These are phyloP conservation scores for Quercus rubra DNA, from an alignment of 306 rosid species.

Conservation along the genomic window DNA sequence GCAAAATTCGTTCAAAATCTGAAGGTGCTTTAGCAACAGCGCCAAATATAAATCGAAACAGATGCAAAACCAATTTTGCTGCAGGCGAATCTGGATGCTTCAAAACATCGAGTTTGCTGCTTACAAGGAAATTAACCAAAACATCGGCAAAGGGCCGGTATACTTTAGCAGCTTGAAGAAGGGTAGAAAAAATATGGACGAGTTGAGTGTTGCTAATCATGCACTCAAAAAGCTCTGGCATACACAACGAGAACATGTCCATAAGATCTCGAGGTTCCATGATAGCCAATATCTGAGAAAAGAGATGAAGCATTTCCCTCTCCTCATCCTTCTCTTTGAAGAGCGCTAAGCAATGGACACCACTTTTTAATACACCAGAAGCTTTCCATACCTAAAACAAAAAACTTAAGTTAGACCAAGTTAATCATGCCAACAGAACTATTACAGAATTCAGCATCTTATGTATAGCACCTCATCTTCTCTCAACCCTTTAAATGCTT, in stretches of 20 bases:
- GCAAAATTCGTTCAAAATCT: conserved; percentile 96
- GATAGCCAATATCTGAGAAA: conserved; percentile 91
- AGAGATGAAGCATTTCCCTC: conserved; percentile 91
- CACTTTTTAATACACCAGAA: conserved; percentile 94
- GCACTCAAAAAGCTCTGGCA: conserved; percentile 98
- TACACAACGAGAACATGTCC: conserved; percentile 99
- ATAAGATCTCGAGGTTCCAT: conserved; percentile 99
- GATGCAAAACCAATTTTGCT: conserved; percentile 89
- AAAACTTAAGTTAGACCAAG: conserved; percentile 28
- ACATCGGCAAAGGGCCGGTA: conserved; percentile 91
- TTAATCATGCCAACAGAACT: conserved; percentile 18
- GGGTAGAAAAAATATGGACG: conserved; percentile 91
- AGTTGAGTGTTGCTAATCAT: conserved; percentile 88
- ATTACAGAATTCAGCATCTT: conserved; percentile 13
- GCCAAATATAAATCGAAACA: conserved; percentile 83
- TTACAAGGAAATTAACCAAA: conserved; percentile 88
- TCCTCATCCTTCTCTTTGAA: conserved; percentile 99
- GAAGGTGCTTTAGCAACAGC: conserved; percentile 96
- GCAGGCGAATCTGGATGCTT: conserved; percentile 87
- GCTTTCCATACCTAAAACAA: conserved; percentile 81
- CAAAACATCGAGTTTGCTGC: conserved; percentile 81
- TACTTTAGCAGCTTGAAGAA: conserved; percentile 77
- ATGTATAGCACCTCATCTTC: conserved; percentile 84
- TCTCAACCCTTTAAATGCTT: conserved; percentile 90
- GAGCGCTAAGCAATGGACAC: conserved; percentile 95